phyloP scores from a whole-genome alignment of 768 basidiomycete genomes.

The Russula compacta region DNA sequence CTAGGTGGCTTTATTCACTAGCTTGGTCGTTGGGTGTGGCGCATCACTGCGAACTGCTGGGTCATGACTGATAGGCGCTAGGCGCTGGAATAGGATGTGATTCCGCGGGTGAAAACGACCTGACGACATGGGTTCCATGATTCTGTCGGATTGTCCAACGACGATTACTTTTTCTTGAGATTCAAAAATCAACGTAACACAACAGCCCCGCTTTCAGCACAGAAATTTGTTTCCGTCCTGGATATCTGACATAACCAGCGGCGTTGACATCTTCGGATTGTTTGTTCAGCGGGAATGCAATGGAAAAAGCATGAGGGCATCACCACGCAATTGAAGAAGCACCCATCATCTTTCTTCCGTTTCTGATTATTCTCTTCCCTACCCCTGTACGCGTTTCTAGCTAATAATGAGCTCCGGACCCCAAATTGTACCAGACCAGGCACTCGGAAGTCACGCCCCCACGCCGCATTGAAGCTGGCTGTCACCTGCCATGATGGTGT shows the following conservation, averaged over 20 bases:
- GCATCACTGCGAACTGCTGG: background rate
- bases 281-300: background rate
- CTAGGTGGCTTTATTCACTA: background rate
- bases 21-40: background rate
- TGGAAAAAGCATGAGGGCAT: background rate
- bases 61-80: background rate
- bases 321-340: conserved; percentile 6
- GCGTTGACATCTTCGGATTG: background rate
- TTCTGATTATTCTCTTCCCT: background rate
- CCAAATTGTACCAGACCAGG: background rate
- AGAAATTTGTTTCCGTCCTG: background rate
- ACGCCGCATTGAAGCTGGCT: background rate
- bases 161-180: background rate
- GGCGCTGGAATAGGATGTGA: background rate
- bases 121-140: background rate
- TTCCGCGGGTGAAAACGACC: background rate
- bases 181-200: background rate
- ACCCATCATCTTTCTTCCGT: background rate
- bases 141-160: background rate
- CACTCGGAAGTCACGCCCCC: background rate
- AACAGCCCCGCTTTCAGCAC: background rate
- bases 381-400: background rate
- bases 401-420: background rate
- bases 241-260: background rate
- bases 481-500: background rate